phyloP scores from a whole-genome alignment of 257 asterid genomes.

The Solanum clarkiae region DNA sequence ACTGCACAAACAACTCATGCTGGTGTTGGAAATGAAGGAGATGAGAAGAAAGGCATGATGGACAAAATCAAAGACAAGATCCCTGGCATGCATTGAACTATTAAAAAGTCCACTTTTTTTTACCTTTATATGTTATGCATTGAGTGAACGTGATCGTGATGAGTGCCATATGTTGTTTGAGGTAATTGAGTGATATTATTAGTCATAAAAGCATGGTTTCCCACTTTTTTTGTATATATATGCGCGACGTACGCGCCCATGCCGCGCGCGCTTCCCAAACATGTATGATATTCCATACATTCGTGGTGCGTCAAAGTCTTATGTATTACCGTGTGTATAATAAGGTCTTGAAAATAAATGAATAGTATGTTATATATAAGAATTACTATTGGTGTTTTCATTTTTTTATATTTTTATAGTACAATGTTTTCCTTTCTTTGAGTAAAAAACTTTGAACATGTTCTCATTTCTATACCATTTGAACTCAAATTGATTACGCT shows the following conservation, averaged over 20 bases:
- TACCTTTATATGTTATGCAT: background rate
- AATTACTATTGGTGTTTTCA: too few species aligned
- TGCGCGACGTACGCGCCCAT: background rate
- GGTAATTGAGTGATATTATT: background rate
- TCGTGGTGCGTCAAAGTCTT: too few species aligned
- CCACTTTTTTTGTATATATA: background rate
- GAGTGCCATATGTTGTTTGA: background rate
- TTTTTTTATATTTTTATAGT: too few species aligned
- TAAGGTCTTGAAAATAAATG: too few species aligned
- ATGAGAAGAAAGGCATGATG: slow-evolving; percentile 5
- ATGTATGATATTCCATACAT: too few species aligned
- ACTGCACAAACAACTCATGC: background rate
- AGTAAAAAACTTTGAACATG: background rate
- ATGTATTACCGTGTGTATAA: too few species aligned
- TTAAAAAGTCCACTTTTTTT: background rate
- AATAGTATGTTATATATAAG: too few species aligned
- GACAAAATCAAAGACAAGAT: background rate
- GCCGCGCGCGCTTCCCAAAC: background rate
- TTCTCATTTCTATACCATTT: too few species aligned
- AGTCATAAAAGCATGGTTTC: background rate
- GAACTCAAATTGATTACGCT: too few species aligned
- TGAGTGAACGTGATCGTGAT: background rate
- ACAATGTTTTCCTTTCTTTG: too few species aligned
- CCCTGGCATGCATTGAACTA: background rate
- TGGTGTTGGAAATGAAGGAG: background rate